phyloP scores from a whole-genome alignment of 305 asterid genomes.

The Fraxinus greggii region DNA sequence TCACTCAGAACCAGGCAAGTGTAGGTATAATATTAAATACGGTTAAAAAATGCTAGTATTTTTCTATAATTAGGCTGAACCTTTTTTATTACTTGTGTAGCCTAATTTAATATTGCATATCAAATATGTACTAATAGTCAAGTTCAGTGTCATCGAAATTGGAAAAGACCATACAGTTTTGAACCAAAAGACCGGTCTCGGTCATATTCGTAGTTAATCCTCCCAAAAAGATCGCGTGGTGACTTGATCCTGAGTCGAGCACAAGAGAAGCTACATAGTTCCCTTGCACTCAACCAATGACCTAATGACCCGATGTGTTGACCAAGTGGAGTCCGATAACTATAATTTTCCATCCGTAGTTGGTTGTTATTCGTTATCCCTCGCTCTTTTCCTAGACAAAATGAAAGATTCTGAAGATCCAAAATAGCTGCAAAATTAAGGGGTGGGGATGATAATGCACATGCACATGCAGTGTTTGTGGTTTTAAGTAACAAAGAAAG shows the following conservation, averaged over 20 bases:
- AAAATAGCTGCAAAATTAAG: slow-evolving; percentile 26
- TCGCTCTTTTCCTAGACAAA: not conserved
- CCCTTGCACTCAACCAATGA: not conserved
- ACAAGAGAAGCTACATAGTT: no score
- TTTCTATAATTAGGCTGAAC: not conserved
- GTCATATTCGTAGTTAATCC: not conserved
- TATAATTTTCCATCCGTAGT: not conserved
- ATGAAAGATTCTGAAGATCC: slow-evolving; percentile 27
- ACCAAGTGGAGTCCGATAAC: not conserved
- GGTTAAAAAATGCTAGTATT: not conserved
- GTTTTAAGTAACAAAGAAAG: slow-evolving; percentile 36
- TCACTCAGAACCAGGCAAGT: slow-evolving; percentile 36
- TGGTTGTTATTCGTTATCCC: slow-evolving; percentile 25
- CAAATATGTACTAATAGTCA: no score
- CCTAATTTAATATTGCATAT: slow-evolving; percentile 31
- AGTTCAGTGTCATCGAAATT: not conserved
- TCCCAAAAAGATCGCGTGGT: not conserved
- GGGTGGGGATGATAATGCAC: slow-evolving; percentile 70
- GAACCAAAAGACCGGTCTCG: not conserved
- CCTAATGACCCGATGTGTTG: not conserved
- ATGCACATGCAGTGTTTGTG: slow-evolving; percentile 80
- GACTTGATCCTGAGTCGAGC: not conserved
- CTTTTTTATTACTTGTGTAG: not conserved
- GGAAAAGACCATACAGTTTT: not conserved
- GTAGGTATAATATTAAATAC: slow-evolving; percentile 30